A percentile compares a stretch with the other conserved stretches of the same genome.
Conservation (phyloP, 2,329 filamentous ascomycete genomes). For the Immersiporthe knoxdaviesiana region DNA sequence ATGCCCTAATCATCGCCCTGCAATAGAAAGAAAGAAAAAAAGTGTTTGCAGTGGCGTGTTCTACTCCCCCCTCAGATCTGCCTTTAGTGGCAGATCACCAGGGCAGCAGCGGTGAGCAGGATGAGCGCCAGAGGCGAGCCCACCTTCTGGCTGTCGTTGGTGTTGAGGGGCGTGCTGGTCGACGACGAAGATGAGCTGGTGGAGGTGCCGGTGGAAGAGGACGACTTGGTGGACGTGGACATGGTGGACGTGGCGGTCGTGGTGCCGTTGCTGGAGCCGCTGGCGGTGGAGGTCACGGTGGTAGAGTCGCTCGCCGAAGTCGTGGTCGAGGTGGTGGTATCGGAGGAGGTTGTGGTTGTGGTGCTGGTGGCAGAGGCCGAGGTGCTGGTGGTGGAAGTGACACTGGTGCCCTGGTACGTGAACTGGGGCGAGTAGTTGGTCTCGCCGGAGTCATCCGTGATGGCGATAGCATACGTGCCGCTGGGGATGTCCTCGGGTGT, state of each 20-base stretch:
- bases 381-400: slow-evolving; percentile 28
- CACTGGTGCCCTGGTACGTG: slow-evolving; percentile 37
- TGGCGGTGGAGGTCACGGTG: slow-evolving; percentile 32
- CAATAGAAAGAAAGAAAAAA: background rate
- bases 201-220: slow-evolving; percentile 25
- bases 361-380: slow-evolving; percentile 29
- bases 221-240: slow-evolving; percentile 26
- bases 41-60: background rate
- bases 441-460: slow-evolving; percentile 42
- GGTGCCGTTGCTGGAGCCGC: slow-evolving; percentile 33
- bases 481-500: slow-evolving; percentile 42
- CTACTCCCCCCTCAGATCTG: background rate
- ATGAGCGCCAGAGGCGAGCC: slow-evolving; percentile 47
- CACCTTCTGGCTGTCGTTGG: slow-evolving; percentile 43
- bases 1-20: background rate
- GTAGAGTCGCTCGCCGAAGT: slow-evolving; percentile 29
- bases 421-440: slow-evolving; percentile 52
- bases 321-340: slow-evolving; percentile 29
- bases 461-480: slow-evolving; percentile 51
- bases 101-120: slow-evolving; percentile 44
- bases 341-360: slow-evolving; percentile 23
- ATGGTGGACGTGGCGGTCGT: slow-evolving; percentile 24
- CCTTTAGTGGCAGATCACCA: slow-evolving; percentile 48
- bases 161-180: slow-evolving; percentile 36
- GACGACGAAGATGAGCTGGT: slow-evolving; percentile 30